A percentile compares a stretch with the other conserved stretches of the same genome.
These are phyloP conservation scores for Pseudophaeomoniella oleicola DNA, from an alignment of 2,329 filamentous ascomycete genomes.

Conservation along the genomic window DNA sequence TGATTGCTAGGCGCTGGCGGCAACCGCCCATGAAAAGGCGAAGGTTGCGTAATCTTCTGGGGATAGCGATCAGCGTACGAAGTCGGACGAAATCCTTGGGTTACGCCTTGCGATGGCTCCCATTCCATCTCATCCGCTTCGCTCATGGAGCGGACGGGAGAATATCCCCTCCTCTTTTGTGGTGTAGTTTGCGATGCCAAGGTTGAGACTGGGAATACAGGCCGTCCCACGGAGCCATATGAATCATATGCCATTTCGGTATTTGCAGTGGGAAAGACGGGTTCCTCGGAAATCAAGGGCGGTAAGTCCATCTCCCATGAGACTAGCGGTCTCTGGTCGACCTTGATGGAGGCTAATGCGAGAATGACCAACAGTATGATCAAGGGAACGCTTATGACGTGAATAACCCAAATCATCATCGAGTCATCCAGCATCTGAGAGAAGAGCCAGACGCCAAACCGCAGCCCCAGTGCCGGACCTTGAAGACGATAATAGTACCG, in stretches of 20 bases:
- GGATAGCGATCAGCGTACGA: conserved; percentile 17
- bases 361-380: conserved; percentile 4
- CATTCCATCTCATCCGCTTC: conserved; percentile 32
- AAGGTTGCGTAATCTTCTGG: conserved; percentile 17
- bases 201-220: conserved; percentile 16
- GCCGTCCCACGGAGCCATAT: conserved; percentile 6
- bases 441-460: conserved; percentile 29
- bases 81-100: conserved; percentile 18
- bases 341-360: conserved; percentile 22
- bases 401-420: not conserved
- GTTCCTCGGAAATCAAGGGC: conserved; percentile 7
- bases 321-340: conserved; percentile 26
- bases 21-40: conserved; percentile 28
- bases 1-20: conserved; percentile 25
- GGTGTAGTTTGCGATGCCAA: conserved; percentile 10
- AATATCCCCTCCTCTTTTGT: conserved; percentile 21
- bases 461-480: conserved; percentile 26
- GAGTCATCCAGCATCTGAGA: conserved; percentile 23
- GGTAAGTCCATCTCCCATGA: conserved; percentile 18
- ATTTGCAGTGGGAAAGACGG: conserved; percentile 6
- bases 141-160: conserved; percentile 18
- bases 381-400: not conserved
- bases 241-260: conserved; percentile 7
- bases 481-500: conserved; percentile 31
- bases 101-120: conserved; percentile 26